Evolutionary conservation across 192 early-diverging fungal genomes (phyloP), one percentile per base, ranked within the genome.

Genomic region (Nowakowskiella sp.): DNA sequence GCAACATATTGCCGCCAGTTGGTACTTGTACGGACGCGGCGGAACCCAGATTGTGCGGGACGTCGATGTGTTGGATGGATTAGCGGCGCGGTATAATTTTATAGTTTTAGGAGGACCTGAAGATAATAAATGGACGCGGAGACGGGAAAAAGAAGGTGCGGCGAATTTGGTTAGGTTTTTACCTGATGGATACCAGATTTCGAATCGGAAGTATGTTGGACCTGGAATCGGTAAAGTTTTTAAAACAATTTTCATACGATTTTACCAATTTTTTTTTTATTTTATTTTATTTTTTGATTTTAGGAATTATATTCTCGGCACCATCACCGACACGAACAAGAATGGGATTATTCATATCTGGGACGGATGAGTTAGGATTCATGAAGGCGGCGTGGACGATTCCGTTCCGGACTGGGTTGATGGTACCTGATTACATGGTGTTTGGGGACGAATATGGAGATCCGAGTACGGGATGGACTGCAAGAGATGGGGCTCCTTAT

Each of bases 1-100:
- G 7, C 72, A 77, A 22, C 65, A 82, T 24, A 53, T 88, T 19
- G 66, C 78, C 1, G 66, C 75, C 22, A 77, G 74, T 24, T 86
- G 85, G 80, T 85, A 80, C 48, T 47, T 83, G 1, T 85, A 74
- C 51, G 82, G 78, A 9, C 44, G 76, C 7, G 82, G 84, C 0
- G 77, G 79, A 31, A 67, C 82, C 0, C 61, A 76, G 27, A 78
- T 85, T 39, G 19, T 83, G 4, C 63, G 64, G 0, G 86, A 88
- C 52, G 33, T 66, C 0, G 81, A 81, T 47, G 72, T 70, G 4
- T 42, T 63, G 4, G 64, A 65, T 13, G 63, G 61, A 8, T 33
- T 68, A 13, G 47, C 63, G 1, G 64, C 63, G 7, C 59, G 54
- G 46, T 60, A 67, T 21, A 85, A 86, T 36, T 26, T 83, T 26